phyloP scores from a whole-genome alignment of 306 rosid genomes.

The Quercus cerris region DNA sequence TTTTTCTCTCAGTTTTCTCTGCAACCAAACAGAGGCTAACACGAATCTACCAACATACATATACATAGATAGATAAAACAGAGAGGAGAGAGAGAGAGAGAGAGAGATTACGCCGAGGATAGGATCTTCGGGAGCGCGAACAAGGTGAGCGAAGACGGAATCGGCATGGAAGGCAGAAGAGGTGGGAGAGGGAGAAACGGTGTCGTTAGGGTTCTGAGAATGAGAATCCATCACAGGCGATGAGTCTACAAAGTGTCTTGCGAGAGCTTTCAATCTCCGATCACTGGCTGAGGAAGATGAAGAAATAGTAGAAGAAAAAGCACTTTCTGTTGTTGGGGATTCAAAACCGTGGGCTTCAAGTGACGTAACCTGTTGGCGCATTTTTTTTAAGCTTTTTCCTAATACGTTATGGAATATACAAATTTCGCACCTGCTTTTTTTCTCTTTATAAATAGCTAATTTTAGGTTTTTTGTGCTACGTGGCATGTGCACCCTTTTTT shows the following conservation, averaged over 20 bases:
- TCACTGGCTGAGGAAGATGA: conserved; percentile 34
- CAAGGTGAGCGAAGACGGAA: conserved; percentile 81
- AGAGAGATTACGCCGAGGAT: conserved; percentile 74
- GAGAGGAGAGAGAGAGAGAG: neutral
- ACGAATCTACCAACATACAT: too few species aligned
- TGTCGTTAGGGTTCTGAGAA: conserved; percentile 15
- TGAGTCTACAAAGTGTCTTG: conserved; percentile 38
- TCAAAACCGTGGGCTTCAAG: conserved; percentile 11
- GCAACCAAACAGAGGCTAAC: neutral
- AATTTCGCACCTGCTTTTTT: too few species aligned
- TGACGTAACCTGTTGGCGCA: conserved; percentile 68
- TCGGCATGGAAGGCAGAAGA: conserved; percentile 31
- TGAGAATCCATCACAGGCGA: conserved; percentile 38
- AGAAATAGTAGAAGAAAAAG: neutral
- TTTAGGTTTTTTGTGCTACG: too few species aligned
- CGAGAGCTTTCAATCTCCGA: conserved; percentile 67
- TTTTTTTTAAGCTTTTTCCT: conserved; percentile 6
- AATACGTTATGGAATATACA: neutral
- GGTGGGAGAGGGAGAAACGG: conserved; percentile 57
- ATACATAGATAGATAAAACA: too few species aligned
- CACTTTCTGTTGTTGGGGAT: neutral
- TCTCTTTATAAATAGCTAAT: too few species aligned
- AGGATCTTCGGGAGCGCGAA: conserved; percentile 94
- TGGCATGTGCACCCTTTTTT: too few species aligned
- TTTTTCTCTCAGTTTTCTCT: neutral